A percentile compares a stretch with the other conserved stretches of the same genome.
Conservation (phyloP, 2,329 filamentous ascomycete species). For the Pseudogymnoascus sp. region DNA sequence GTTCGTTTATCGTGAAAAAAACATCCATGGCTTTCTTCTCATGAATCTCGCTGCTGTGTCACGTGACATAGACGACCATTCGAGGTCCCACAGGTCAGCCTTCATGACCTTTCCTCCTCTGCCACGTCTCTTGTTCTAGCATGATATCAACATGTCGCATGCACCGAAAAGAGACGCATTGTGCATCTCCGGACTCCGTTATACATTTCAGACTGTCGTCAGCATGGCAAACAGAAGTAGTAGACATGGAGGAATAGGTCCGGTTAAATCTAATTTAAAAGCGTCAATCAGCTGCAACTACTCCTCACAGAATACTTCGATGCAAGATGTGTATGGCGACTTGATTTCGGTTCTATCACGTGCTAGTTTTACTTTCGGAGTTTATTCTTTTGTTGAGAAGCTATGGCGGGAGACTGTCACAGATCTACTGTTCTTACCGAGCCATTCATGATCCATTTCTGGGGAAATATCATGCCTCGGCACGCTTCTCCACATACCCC, state of each 20-base stretch:
- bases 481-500: constrained; percentile 6
- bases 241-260: background rate
- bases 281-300: background rate
- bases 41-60: background rate
- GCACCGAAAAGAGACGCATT: background rate
- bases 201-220: background rate
- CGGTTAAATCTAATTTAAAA: constrained; percentile 1
- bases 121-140: background rate
- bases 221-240: background rate
- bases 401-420: background rate
- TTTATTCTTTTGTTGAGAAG: background rate
- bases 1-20: constrained; percentile 42
- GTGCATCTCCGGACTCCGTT: background rate
- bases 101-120: background rate
- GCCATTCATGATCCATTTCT: constrained; percentile 17
- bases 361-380: background rate
- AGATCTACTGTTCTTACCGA: background rate
- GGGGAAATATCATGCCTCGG: constrained; percentile 19
- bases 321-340: background rate
- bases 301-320: background rate
- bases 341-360: background rate
- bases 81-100: background rate
- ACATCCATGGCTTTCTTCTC: background rate
- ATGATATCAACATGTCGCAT: background rate
- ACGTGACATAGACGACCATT: background rate